phyloP scores from a whole-genome alignment of 768 basidiomycete genomes.

The Infundibulicybe gibba region DNA sequence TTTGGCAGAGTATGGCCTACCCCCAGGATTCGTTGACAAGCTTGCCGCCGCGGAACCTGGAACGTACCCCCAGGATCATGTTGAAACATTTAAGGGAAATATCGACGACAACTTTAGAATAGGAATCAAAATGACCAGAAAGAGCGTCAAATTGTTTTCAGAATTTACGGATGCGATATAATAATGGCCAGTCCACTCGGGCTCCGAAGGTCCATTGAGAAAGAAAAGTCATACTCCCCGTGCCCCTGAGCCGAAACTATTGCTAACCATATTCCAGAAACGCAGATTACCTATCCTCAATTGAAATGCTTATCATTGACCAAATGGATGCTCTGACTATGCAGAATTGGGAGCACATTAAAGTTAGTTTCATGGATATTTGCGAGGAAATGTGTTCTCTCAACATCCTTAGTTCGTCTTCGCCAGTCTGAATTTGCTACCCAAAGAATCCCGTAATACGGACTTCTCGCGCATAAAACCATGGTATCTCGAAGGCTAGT shows the following conservation, averaged over 20 bases:
- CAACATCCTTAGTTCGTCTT: conserved; percentile 66
- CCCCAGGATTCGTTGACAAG: conserved; percentile 77
- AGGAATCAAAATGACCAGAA: conserved; percentile 89
- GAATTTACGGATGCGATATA: conserved; percentile 87
- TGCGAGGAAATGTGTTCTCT: background rate
- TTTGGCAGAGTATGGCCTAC: conserved; percentile 76
- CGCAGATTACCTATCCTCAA: conserved; percentile 89
- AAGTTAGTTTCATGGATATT: conserved; percentile 44
- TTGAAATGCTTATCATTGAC: conserved; percentile 89
- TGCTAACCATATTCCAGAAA: conserved; percentile 39
- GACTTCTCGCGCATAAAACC: conserved; percentile 98
- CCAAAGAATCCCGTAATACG: conserved; percentile 88
- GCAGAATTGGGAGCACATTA: conserved; percentile 99
- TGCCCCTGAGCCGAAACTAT: background rate
- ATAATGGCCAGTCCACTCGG: conserved; percentile 94
- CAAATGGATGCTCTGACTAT: conserved; percentile 90
- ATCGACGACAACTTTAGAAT: conserved; percentile 93
- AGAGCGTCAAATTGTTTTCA: conserved; percentile 87
- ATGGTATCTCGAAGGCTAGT: conserved; percentile 97
- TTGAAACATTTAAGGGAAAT: conserved; percentile 95
- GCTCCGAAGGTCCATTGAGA: conserved; percentile 87
- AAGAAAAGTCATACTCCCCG: conserved; percentile 73
- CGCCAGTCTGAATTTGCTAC: conserved; percentile 80
- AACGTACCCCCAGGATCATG: conserved; percentile 82
- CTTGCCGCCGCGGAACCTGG: conserved; percentile 69